A percentile compares a stretch with the other conserved stretches of the same genome.
Conservation (phyloP, 495 filamentous ascomycete genomes). For the Aspergillus ellipticus region DNA sequence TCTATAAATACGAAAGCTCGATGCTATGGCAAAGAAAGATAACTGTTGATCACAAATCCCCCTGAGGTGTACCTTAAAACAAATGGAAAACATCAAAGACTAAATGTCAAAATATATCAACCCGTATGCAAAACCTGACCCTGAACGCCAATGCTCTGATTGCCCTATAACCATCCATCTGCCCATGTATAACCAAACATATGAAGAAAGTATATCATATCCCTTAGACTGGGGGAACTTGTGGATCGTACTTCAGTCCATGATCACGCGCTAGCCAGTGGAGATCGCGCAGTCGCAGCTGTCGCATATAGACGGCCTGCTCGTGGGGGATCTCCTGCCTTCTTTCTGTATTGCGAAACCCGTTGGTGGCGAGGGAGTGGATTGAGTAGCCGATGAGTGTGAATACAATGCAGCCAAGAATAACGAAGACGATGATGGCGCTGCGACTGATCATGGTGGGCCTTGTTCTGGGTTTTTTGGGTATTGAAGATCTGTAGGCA, state of each 20-base stretch:
- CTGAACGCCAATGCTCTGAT: not conserved
- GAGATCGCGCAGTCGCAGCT: conserved; percentile 17
- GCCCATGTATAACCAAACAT: not conserved
- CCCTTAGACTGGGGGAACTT: not conserved
- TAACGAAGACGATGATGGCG: conserved; percentile 20
- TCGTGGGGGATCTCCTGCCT: conserved; percentile 15
- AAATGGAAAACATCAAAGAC: too few relatives aligned
- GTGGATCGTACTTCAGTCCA: not conserved
- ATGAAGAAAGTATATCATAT: not conserved
- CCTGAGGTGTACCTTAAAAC: too few relatives aligned
- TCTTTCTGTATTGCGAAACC: conserved; percentile 10
- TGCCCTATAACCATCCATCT: not conserved
- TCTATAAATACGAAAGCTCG: too few relatives aligned
- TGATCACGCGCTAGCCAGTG: conserved; percentile 14
- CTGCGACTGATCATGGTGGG: conserved; percentile 6
- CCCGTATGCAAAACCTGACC: too few relatives aligned
- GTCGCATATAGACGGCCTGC: conserved; percentile 23
- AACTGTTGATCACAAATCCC: too few relatives aligned
- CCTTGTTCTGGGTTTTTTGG: not conserved
- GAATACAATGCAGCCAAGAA: conserved; percentile 23
- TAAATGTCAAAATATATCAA: not conserved
- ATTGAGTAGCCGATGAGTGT: conserved; percentile 22
- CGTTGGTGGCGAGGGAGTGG: conserved; percentile 18
- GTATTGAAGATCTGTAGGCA: not conserved
- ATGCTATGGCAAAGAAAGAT: too few relatives aligned